Evolutionary conservation across 495 filamentous ascomycete genomes (phyloP), one percentile per base, ranked within the genome.

Genomic region (Penicillium cosmopolitanum): DNA sequence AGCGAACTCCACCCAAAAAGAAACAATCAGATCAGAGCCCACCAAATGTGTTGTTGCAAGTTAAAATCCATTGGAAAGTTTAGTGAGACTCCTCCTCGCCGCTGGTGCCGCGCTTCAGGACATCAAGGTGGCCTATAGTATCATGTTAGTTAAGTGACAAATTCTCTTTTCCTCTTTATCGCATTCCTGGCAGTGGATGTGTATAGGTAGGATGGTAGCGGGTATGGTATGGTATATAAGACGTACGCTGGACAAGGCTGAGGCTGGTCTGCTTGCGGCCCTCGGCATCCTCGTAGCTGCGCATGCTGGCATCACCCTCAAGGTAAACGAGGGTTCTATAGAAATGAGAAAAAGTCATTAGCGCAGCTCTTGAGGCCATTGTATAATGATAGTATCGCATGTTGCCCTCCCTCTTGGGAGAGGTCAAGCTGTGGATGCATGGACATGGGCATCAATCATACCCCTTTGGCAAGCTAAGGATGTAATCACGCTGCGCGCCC

Each of bases 391-490:
- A 31, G 28, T 9, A 31, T 31, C 8, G 28, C 28, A 31, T 31
- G 1, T 31, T 31, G 2, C 5, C 28, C 28, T 31, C 5, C 28
- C 1, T 31, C 28, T 31, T 31, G 28, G 28, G 28, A 31, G 28
- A 8, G 5, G 28, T 31, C 28, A 51, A 7, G 4, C 44, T 35
- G 3, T 3, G 4, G 9, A 42, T 50, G 31, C 18, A 42, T 28
- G 21, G 28, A 23, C 23, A 23, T 23, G 21, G 28, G 28, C 28
- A 31, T 31, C 28, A 31, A 31, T 33, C 28, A 72, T 78, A 96
- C 91, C 93, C 93, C 79, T 95, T 96, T 33, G 80, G 83, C 73
- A 96, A 73, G 56, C 74, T 71, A 54, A 86, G 67, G 38, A 93
- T 61, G 68, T 79, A 85, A 54, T 94, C 87, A 65, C 87, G 85